Evolutionary conservation across 495 filamentous ascomycete species (phyloP).

Genomic region (Annulohypoxylon moriforme): DNA sequence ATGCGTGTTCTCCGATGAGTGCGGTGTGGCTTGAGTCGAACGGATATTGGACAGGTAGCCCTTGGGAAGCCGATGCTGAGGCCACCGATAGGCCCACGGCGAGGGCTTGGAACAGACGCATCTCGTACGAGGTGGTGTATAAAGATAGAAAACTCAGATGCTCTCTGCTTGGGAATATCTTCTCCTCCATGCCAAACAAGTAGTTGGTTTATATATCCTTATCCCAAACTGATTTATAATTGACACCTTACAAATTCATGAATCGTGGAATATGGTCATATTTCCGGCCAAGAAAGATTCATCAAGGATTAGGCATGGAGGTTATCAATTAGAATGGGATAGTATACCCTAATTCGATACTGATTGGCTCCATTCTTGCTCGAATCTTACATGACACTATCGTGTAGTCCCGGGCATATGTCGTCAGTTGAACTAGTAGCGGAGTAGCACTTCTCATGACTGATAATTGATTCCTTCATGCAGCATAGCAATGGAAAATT

Average conservation of each 20-base stretch:
- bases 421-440: neutral
- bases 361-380: neutral
- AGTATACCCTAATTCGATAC: neutral
- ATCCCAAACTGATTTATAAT: constrained; percentile 14
- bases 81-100: neutral
- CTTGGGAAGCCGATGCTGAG: neutral
- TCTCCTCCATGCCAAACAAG: neutral
- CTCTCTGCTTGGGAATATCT: neutral
- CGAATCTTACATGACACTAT: neutral
- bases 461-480: neutral
- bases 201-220: neutral
- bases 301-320: neutral
- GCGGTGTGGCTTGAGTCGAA: constrained; percentile 26
- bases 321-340: neutral
- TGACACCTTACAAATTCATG: constrained; percentile 10
- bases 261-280: neutral
- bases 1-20: constrained; percentile 52
- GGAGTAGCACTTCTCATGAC: neutral
- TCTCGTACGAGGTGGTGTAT: neutral
- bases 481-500: neutral
- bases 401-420: neutral
- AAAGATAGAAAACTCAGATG: neutral
- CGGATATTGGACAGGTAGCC: constrained; percentile 10
- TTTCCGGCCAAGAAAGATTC: neutral
- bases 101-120: constrained; percentile 2